Evolutionary conservation across 2,329 filamentous ascomycete species (phyloP), one percentile per base, ranked within the genome.

Genomic region (Fusarium drepaniforme): DNA sequence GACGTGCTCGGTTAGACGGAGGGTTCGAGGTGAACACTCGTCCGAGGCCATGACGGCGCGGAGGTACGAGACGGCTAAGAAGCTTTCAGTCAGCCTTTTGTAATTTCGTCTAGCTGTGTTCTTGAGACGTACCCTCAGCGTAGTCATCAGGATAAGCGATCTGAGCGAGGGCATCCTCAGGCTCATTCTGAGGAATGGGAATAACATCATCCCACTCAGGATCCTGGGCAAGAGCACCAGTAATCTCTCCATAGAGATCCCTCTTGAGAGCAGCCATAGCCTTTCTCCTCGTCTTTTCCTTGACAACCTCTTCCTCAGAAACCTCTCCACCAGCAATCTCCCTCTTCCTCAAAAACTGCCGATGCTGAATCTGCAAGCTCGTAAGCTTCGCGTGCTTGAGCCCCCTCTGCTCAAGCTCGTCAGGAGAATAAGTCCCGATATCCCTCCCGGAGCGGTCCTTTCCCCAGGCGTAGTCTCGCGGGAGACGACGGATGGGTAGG

Each of bases 131-230:
- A 92, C 90, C 88, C 86, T 98, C 96, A 73, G 93, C 91, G 83
- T 99, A 99, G 74, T 97, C 93, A 37, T 94, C 92, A 3, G 93
- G 91, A 84, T 99, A 99, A 68, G 96, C 93, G 83, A 99, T 99
- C 69, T 93, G 91, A n/a, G 96, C 96, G 68, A 99, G 90, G 33
- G 96, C 95, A 77, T 93, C 88, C 77, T 92, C 93, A 70, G 95
- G 94, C 84, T 98, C 96, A 80, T 95, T 90, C 78, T 97, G 92
- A 5, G 94, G 92, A 66, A 98, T 93, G 23, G 96, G 96, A 63
- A 91, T 87, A 62, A 98, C 88, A 84, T 97, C 95, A 76, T 94
- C 91, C 96, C 95, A 98, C 72, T 88, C 89, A 2, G 94, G 92
- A 82, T 96, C 92, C 71, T 88, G 86, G 62, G 89, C 87, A 51